Evolutionary conservation across 495 filamentous ascomycete species (phyloP).

Genomic region (Xylaria venustula): DNA sequence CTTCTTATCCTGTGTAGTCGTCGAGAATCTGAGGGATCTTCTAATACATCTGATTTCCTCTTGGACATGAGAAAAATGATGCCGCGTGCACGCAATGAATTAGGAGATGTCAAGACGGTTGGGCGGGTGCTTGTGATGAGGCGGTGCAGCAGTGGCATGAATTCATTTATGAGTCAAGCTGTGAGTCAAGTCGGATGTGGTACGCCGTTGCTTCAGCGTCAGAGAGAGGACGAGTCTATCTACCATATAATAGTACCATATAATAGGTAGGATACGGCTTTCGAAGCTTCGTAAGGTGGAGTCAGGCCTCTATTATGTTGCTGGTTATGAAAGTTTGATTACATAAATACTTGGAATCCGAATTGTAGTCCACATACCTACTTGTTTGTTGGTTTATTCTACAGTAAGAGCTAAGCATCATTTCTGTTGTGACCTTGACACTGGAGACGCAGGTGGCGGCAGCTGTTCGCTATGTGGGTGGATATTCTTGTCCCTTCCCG

Average conservation of each 20-base stretch:
- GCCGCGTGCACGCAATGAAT: not conserved
- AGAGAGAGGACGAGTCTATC: not conserved
- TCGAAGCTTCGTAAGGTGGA: not conserved
- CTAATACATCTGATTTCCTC: conserved; percentile 24
- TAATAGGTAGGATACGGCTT: too few relatives aligned
- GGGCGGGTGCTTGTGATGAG: not conserved
- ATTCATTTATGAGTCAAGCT: not conserved
- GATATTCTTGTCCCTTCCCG: too few relatives aligned
- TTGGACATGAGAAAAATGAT: conserved; percentile 19
- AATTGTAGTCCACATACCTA: too few relatives aligned
- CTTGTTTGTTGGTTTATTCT: too few relatives aligned
- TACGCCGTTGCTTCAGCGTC: not conserved
- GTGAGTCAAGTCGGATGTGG: not conserved
- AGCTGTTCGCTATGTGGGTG: not conserved
- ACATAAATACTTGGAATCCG: too few relatives aligned
- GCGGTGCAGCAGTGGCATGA: not conserved
- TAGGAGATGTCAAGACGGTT: not conserved
- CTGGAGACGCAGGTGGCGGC: not conserved
- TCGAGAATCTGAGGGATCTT: conserved; percentile 11
- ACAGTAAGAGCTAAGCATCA: too few relatives aligned
- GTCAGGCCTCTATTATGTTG: too few relatives aligned
- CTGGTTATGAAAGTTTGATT: too few relatives aligned
- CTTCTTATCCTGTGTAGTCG: conserved; percentile 19
- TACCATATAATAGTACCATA: too few relatives aligned
- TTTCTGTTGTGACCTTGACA: not conserved